Evolutionary conservation across 73 alveolate species (phyloP).

Genomic region (Paramecium caudatum): DNA sequence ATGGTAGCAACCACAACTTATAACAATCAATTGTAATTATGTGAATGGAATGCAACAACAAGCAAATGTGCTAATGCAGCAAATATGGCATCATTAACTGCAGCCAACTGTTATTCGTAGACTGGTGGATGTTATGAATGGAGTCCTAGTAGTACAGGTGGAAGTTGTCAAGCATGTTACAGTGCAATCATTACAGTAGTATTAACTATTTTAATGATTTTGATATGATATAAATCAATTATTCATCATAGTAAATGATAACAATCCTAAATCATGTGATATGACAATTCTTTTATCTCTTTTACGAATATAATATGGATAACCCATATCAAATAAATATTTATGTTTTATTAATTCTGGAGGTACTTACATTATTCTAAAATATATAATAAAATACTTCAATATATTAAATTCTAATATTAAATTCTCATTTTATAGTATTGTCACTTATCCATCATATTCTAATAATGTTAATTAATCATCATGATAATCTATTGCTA

Average conservation of each 20-base stretch:
- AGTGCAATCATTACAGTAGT: not conserved
- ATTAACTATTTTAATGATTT: not conserved
- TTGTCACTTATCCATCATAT: not conserved
- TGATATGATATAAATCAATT: constrained; percentile 30
- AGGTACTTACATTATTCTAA: not conserved
- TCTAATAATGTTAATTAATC: not conserved
- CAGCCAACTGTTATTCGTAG: not conserved
- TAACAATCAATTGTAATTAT: not conserved
- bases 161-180: not conserved
- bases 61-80: not conserved
- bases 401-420: not conserved
- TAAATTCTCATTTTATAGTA: not conserved
- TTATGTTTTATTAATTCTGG: constrained; percentile 46
- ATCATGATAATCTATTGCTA: constrained; percentile 15
- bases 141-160: constrained; percentile 3
- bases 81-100: not conserved
- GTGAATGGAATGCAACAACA: not conserved
- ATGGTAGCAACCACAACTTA: not conserved
- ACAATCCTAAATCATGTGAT: constrained; percentile 73
- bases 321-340: constrained; percentile 77
- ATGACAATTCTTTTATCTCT: constrained; percentile 38
- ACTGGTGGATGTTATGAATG: not conserved
- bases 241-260: not conserved
- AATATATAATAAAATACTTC: not conserved
- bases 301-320: constrained; percentile 65